Conservation (phyloP, 768 basidiomycete genomes). For the Mycena kentingensis region DNA sequence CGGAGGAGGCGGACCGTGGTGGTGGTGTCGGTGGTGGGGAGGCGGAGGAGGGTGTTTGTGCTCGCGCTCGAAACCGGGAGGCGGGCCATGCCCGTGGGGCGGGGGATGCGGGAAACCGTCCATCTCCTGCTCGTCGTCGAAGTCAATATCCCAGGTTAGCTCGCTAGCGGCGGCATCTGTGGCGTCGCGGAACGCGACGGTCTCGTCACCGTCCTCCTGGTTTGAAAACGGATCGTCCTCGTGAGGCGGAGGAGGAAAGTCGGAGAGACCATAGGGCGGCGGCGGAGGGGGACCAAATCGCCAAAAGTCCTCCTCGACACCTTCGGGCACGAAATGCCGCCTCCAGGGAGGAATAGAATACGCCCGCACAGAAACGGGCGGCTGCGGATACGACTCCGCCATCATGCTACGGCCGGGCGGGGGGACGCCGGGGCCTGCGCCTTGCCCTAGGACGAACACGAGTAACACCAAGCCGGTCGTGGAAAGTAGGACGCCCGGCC, state of each 20-base stretch:
- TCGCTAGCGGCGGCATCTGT: too few relatives aligned
- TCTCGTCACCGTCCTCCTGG: too few relatives aligned
- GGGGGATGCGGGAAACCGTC: not conserved
- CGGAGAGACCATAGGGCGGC: not conserved
- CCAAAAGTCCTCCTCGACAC: too few relatives aligned
- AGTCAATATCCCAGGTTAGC: too few relatives aligned
- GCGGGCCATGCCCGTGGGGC: not conserved
- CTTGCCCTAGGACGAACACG: constrained; percentile 73
- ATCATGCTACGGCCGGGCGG: not conserved
- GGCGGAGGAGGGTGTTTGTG: not conserved
- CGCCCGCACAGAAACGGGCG: too few relatives aligned
- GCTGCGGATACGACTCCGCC: too few relatives aligned
- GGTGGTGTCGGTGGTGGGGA: not conserved
- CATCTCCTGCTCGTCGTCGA: not conserved
- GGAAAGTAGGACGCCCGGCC: constrained; percentile 68
- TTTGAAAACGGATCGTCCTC: constrained; percentile 27
- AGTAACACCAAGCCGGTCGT: constrained; percentile 70
- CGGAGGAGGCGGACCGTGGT: not conserved
- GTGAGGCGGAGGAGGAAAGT: constrained; percentile 44
- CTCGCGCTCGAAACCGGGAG: not conserved
- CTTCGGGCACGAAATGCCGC: too few relatives aligned
- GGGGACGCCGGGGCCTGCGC: constrained; percentile 29
- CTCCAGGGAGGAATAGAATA: too few relatives aligned
- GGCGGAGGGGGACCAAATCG: not conserved
- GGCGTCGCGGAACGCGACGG: too few relatives aligned